These are phyloP conservation scores for Kazachstania bromeliacearum DNA, from an alignment of 805 yeast species.

Conservation along the genomic window DNA sequence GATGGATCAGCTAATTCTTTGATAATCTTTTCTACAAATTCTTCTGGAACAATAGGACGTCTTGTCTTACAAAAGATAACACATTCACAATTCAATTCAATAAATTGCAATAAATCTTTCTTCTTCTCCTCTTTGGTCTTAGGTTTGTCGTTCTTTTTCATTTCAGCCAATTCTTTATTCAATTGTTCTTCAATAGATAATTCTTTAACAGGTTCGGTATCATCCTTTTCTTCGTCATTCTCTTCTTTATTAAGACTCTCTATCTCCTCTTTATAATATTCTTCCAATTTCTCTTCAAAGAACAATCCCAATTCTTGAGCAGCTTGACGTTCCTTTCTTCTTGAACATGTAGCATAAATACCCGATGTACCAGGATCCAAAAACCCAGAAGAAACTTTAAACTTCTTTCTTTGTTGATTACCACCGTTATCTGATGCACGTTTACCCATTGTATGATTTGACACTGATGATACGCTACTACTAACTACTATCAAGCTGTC, in stretches of 20 bases:
- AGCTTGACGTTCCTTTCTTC: conserved; percentile 71
- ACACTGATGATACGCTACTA: too few relatives aligned
- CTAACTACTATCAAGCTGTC: too few relatives aligned
- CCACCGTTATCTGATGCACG: conserved; percentile 3
- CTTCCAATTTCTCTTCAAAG: conserved; percentile 45
- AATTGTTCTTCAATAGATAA: conserved; percentile 70
- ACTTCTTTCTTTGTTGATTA: conserved; percentile 10
- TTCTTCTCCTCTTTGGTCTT: conserved; percentile 31
- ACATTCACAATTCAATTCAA: conserved; percentile 70
- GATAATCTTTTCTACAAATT: conserved; percentile 57
- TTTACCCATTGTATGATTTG: conserved; percentile 2
- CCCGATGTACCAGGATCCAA: conserved; percentile 84
- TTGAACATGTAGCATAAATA: conserved; percentile 77
- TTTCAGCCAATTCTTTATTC: conserved; percentile 54
- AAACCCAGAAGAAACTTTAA: conserved; percentile 27
- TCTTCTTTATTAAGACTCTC: conserved; percentile 15
- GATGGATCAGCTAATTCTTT: conserved; percentile 43
- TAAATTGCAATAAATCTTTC: conserved; percentile 44
- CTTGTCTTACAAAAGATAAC: conserved; percentile 76
- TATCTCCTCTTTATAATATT: conserved; percentile 34
- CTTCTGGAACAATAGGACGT: conserved; percentile 70
- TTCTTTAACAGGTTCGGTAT: conserved; percentile 32
- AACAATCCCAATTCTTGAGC: conserved; percentile 60
- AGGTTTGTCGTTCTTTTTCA: conserved; percentile 34
- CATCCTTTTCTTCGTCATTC: conserved; percentile 24